Conservation (phyloP, 805 yeast species). For the Candida easanensis region DNA sequence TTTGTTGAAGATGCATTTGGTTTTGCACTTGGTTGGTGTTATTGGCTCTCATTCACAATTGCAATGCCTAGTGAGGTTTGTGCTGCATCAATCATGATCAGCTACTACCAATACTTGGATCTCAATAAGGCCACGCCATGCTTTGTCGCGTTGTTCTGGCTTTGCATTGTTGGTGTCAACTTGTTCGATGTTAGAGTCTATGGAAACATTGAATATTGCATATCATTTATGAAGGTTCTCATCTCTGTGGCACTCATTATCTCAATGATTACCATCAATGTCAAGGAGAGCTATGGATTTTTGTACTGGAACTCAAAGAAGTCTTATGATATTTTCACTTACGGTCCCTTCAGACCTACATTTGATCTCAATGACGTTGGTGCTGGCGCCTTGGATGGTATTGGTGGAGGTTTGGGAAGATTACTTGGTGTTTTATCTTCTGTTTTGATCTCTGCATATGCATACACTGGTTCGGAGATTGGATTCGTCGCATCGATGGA, state of each 20-base stretch:
- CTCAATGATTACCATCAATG: slow-evolving; percentile 62
- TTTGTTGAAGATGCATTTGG: slow-evolving; percentile 80
- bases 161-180: slow-evolving; percentile 46
- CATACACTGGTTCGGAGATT: slow-evolving; percentile 80
- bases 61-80: slow-evolving; percentile 80
- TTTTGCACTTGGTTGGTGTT: slow-evolving; percentile 68
- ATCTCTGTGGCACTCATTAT: slow-evolving; percentile 53
- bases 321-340: slow-evolving; percentile 47
- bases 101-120: slow-evolving; percentile 56
- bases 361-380: slow-evolving; percentile 66
- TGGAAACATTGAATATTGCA: slow-evolving; percentile 70
- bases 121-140: slow-evolving; percentile 54
- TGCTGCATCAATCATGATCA: slow-evolving; percentile 73
- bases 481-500: slow-evolving; percentile 85
- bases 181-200: slow-evolving; percentile 67
- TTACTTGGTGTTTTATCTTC: slow-evolving; percentile 61
- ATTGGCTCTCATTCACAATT: slow-evolving; percentile 68
- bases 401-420: slow-evolving; percentile 58
- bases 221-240: slow-evolving; percentile 56
- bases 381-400: slow-evolving; percentile 49
- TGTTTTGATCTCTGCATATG: slow-evolving; percentile 62
- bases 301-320: slow-evolving; percentile 60
- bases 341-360: slow-evolving; percentile 73
- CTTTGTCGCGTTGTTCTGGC: slow-evolving; percentile 60
- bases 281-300: slow-evolving; percentile 53